Conservation (phyloP, 139 green algal species). For the Asterochloris sp. region DNA sequence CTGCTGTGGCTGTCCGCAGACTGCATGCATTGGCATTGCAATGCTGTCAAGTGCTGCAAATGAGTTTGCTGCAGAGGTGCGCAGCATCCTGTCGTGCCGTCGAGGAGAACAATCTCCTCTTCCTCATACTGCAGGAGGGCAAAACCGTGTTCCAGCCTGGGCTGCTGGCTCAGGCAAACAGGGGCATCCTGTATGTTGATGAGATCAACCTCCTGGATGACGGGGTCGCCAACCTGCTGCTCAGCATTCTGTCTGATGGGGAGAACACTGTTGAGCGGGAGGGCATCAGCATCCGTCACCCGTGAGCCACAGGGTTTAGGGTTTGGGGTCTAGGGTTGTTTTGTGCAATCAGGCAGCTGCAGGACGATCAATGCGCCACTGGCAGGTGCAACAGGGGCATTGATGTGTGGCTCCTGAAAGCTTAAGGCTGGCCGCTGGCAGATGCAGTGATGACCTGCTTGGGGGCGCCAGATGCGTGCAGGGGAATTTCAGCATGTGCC, state of each 20-base stretch:
- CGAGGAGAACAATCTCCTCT: neutral
- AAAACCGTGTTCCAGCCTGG: slow-evolving; percentile 97
- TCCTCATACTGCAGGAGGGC: slow-evolving; percentile 61
- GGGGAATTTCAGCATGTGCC: too few relatives aligned
- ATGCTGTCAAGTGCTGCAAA: slow-evolving; percentile 73
- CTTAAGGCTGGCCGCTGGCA: too few relatives aligned
- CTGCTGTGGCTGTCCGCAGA: too few relatives aligned
- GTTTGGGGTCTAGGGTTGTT: too few relatives aligned
- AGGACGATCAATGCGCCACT: too few relatives aligned
- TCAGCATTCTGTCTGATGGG: slow-evolving; percentile 92
- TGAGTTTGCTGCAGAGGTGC: slow-evolving; percentile 78
- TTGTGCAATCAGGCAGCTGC: too few relatives aligned
- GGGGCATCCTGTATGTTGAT: slow-evolving; percentile 89
- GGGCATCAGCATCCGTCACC: slow-evolving; percentile 94
- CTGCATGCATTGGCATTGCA: too few relatives aligned
- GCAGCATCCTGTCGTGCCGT: slow-evolving; percentile 83
- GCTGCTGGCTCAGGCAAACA: slow-evolving; percentile 93
- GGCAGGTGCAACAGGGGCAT: too few relatives aligned
- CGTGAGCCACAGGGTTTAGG: slow-evolving; percentile 66
- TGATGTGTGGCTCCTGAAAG: too few relatives aligned
- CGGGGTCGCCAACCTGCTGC: slow-evolving; percentile 96
- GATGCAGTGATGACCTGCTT: too few relatives aligned
- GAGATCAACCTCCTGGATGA: slow-evolving; percentile 99
- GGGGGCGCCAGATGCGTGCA: too few relatives aligned
- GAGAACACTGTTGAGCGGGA: slow-evolving; percentile 97